These are phyloP conservation scores for Curvularia spicifera DNA, from an alignment of 2,329 filamentous ascomycete species.

Conservation along the genomic window DNA sequence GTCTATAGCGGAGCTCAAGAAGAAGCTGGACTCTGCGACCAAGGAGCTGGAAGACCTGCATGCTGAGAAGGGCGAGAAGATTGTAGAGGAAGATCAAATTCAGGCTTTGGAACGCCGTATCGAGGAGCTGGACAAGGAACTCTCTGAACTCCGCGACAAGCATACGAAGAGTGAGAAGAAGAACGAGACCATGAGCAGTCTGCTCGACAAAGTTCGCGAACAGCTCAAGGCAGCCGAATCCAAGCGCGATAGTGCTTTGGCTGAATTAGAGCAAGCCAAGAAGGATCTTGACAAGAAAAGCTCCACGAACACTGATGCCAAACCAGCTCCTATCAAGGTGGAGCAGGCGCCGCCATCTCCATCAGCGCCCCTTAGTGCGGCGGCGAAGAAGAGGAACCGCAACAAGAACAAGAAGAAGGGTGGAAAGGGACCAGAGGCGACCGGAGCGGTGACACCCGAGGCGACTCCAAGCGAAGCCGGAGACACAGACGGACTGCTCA, in stretches of 20 bases:
- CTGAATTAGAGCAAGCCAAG: constrained; percentile 48
- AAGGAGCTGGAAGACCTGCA: constrained; percentile 58
- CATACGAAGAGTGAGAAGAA: constrained; percentile 58
- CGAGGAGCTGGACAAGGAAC: constrained; percentile 40
- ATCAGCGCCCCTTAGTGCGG: constrained; percentile 39
- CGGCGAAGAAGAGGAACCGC: constrained; percentile 76
- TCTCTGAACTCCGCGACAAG: constrained; percentile 38
- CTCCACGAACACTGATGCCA: constrained; percentile 20
- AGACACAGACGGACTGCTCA: constrained; percentile 43
- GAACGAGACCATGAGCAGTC: constrained; percentile 60
- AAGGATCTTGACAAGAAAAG: constrained; percentile 36
- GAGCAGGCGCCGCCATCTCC: constrained; percentile 25
- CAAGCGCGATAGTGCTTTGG: constrained; percentile 55
- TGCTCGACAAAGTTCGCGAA: constrained; percentile 61
- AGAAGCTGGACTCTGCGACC: constrained; percentile 48
- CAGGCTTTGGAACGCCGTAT: constrained; percentile 39
- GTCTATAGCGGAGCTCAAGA: constrained; percentile 46
- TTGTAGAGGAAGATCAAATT: constrained; percentile 38
- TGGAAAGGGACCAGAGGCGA: constrained; percentile 52
- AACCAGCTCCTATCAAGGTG: constrained; percentile 11
- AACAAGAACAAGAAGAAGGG: constrained; percentile 84
- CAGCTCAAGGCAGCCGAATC: constrained; percentile 62
- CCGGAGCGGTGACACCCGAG: constrained; percentile 47
- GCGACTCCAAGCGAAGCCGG: constrained; percentile 49
- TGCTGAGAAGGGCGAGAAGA: constrained; percentile 39